Conservation (phyloP, 163 green algal species). For the Volvox carteri region DNA sequence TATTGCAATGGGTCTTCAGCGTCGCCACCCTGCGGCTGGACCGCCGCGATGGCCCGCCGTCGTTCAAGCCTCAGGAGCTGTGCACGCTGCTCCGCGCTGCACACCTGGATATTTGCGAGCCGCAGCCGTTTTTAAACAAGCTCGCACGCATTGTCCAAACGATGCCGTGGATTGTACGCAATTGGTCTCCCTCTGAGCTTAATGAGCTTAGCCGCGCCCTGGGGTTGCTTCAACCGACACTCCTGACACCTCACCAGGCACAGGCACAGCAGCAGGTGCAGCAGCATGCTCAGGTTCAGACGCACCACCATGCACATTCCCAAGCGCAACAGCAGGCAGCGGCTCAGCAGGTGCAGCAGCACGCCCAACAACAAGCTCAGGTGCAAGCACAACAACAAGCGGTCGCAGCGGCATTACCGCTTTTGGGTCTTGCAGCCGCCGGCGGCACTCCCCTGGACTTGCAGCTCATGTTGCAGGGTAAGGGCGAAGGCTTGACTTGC, state of each 20-base stretch:
- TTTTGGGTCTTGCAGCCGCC: constrained; percentile 6
- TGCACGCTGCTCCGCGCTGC: constrained; percentile 75
- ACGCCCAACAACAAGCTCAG: background rate
- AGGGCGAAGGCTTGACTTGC: background rate
- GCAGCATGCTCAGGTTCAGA: too few species aligned
- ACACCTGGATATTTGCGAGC: constrained; percentile 66
- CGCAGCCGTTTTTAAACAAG: constrained; percentile 69
- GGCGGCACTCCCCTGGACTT: background rate
- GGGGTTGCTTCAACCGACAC: constrained; percentile 57
- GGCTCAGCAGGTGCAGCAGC: background rate
- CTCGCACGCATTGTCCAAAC: constrained; percentile 61
- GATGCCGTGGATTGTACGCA: constrained; percentile 60
- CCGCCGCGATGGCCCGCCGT: constrained; percentile 47
- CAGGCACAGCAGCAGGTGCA: constrained; percentile 54
- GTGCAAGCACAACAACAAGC: constrained; percentile 26
- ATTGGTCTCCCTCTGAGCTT: constrained; percentile 65
- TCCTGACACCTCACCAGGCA: background rate
- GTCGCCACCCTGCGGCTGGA: constrained; percentile 71
- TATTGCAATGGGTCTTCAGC: constrained; percentile 71
- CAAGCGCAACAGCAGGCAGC: constrained; percentile 22
- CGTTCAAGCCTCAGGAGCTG: constrained; percentile 77
- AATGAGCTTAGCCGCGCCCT: constrained; percentile 68
- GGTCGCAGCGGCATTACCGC: constrained; percentile 33
- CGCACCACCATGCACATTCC: too few species aligned
- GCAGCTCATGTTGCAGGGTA: constrained; percentile 44